Evolutionary conservation across 805 yeast genomes (phyloP).

Genomic region (Lachancea quebecensis): DNA sequence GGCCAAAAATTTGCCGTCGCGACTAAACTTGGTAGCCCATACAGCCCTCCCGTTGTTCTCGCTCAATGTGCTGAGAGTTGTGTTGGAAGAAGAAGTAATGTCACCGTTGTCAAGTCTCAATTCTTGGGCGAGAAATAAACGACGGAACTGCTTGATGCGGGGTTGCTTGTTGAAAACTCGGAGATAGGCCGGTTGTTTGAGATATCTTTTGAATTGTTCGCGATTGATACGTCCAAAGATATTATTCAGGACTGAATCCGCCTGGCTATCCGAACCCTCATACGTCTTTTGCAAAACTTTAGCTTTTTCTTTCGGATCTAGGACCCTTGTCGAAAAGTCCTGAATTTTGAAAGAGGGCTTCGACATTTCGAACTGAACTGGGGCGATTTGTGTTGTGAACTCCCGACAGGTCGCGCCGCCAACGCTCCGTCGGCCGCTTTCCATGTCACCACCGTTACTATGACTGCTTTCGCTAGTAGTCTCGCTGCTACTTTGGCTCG

Average conservation of each 20-base stretch:
- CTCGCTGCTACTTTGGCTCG: conserved; percentile 2
- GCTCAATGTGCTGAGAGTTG: conserved; percentile 7
- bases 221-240: conserved; percentile 26
- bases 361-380: conserved; percentile 20
- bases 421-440: neutral
- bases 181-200: conserved; percentile 50
- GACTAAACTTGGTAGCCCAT: conserved; percentile 68
- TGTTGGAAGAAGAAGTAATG: conserved; percentile 4
- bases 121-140: conserved; percentile 63
- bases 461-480: conserved; percentile 6
- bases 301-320: neutral
- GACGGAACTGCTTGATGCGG: conserved; percentile 40
- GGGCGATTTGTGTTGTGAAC: conserved; percentile 23
- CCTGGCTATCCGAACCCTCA: neutral
- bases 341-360: neutral
- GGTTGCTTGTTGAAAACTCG: conserved; percentile 42
- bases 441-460: neutral
- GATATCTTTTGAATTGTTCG: conserved; percentile 36
- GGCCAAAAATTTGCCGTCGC: conserved; percentile 78
- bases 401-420: neutral
- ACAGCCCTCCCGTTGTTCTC: conserved; percentile 37
- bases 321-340: neutral
- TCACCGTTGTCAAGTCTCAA: conserved; percentile 27
- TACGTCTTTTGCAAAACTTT: neutral
- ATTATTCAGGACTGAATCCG: neutral